A percentile compares a stretch with the other conserved stretches of the same genome.
phyloP scores from a whole-genome alignment of 768 basidiomycete species.

The Phylloporus sp. region DNA sequence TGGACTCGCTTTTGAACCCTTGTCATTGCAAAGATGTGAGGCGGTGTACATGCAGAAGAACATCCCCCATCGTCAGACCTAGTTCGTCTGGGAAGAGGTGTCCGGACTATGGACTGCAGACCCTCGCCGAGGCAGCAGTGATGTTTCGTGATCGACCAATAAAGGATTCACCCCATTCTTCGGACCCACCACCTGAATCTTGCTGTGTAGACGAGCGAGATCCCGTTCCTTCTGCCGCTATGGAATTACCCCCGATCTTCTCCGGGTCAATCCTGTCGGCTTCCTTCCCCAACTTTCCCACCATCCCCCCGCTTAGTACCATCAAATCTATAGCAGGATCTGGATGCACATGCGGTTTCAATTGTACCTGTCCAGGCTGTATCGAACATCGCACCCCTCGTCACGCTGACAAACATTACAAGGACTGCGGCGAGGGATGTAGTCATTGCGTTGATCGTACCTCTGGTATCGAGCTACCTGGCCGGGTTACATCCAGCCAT shows the following conservation, averaged over 20 bases:
- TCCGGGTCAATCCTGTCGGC: conserved; percentile 18
- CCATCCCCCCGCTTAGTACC: conserved; percentile 57
- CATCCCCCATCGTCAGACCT: conserved; percentile 1
- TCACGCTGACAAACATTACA: conserved; percentile 35
- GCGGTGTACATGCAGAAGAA: conserved; percentile 46
- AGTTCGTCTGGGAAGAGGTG: conserved; percentile 1
- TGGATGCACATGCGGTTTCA: conserved; percentile 66
- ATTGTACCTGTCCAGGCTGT: conserved; percentile 72
- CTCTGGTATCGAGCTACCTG: conserved; percentile 42
- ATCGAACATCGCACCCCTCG: conserved; percentile 58
- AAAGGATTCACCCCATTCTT: conserved; percentile 5
- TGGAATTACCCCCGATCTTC: conserved; percentile 49
- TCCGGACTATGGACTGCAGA: conserved; percentile 23
- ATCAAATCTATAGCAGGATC: conserved; percentile 58
- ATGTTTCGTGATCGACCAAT: conserved; percentile 15
- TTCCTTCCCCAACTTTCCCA: conserved; percentile 41
- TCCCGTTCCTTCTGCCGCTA: conserved; percentile 19
- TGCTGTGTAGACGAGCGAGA: conserved; percentile 10
- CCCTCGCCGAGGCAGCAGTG: conserved; percentile 37
- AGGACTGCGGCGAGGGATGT: conserved; percentile 48
- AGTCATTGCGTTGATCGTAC: conserved; percentile 56
- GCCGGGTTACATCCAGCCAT: conserved; percentile 5
- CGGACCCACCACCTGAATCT: conserved; percentile 18
- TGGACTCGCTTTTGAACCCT: conserved; percentile 58
- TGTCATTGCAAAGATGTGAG: conserved; percentile 54